Conservation (phyloP, 345 rosid genomes). For the Brassica cretica region DNA sequence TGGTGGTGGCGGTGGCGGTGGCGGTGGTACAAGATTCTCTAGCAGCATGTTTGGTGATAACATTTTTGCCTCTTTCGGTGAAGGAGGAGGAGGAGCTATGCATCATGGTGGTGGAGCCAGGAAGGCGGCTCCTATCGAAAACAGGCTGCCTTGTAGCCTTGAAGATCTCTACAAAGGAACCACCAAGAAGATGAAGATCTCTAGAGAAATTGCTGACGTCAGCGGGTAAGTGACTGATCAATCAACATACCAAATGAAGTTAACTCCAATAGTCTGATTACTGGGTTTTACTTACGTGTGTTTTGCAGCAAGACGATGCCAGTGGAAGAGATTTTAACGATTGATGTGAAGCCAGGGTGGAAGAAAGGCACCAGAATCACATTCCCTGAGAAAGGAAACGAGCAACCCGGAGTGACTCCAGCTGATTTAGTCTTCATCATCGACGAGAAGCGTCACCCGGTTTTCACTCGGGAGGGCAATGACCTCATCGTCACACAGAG, state of each 20-base stretch:
- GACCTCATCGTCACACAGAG: conserved; percentile 48
- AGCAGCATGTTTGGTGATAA: conserved; percentile 53
- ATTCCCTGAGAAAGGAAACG: conserved; percentile 58
- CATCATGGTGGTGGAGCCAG: conserved; percentile 45
- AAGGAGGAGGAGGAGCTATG: conserved; percentile 55
- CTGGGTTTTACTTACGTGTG: neutral
- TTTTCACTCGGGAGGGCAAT: conserved; percentile 60
- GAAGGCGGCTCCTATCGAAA: conserved; percentile 53
- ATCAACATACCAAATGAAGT: neutral
- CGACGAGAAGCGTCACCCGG: conserved; percentile 64
- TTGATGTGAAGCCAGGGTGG: conserved; percentile 59
- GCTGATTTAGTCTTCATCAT: conserved; percentile 57
- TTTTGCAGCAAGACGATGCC: conserved; percentile 46
- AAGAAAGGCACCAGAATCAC: conserved; percentile 60
- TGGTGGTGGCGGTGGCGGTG: conserved; percentile 41
- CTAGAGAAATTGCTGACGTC: conserved; percentile 55
- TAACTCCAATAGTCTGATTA: neutral
- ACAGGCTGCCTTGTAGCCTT: conserved; percentile 57
- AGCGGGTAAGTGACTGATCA: conserved; percentile 48
- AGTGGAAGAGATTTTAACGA: conserved; percentile 52
- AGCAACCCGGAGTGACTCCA: conserved; percentile 45
- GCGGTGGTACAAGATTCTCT: conserved; percentile 48
- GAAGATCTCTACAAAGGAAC: conserved; percentile 63
- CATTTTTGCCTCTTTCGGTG: conserved; percentile 55
- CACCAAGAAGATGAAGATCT: conserved; percentile 64